A percentile compares a stretch with the other conserved stretches of the same genome.
phyloP scores from a whole-genome alignment of 208 protist species.

The Crithidia sp. region DNA sequence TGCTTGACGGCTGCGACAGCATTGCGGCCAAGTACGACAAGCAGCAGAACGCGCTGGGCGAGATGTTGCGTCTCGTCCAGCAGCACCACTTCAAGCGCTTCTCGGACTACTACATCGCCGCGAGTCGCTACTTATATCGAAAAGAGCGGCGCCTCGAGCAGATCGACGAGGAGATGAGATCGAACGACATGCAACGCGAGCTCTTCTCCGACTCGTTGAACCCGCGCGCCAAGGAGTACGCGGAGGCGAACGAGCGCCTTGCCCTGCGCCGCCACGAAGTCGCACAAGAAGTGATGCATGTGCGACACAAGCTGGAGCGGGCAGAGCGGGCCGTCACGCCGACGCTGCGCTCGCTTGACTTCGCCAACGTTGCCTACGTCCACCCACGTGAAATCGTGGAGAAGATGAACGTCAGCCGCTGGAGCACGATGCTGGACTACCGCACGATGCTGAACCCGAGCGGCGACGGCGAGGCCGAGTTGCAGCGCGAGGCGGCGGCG shows the following conservation, averaged over 20 bases:
- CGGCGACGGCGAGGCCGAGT: constrained; percentile 1
- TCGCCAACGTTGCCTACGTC: constrained; percentile 69
- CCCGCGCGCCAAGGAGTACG: constrained; percentile 76
- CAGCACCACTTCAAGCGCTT: constrained; percentile 88
- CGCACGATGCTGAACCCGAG: constrained; percentile 28
- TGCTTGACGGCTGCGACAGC: constrained; percentile 88
- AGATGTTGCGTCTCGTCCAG: constrained; percentile 83
- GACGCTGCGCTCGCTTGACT: constrained; percentile 74
- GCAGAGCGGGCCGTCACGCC: constrained; percentile 73
- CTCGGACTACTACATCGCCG: constrained; percentile 90
- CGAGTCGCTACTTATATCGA: constrained; percentile 84
- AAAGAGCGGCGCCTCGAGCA: constrained; percentile 77
- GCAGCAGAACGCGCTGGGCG: constrained; percentile 80
- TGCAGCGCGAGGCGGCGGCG: constrained; percentile 21
- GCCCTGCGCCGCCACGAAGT: constrained; percentile 59
- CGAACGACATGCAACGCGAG: constrained; percentile 80
- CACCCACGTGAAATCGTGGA: constrained; percentile 82
- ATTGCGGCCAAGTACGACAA: constrained; percentile 88
- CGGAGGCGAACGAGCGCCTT: constrained; percentile 67
- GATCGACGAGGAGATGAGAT: constrained; percentile 75
- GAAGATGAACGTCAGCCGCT: constrained; percentile 85
- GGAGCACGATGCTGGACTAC: constrained; percentile 83
- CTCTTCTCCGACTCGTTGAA: constrained; percentile 74
- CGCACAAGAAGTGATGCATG: constrained; percentile 68
- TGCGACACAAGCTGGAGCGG: constrained; percentile 68